phyloP scores from a whole-genome alignment of 106 monocot species.

The Hemerocallis citrina region DNA sequence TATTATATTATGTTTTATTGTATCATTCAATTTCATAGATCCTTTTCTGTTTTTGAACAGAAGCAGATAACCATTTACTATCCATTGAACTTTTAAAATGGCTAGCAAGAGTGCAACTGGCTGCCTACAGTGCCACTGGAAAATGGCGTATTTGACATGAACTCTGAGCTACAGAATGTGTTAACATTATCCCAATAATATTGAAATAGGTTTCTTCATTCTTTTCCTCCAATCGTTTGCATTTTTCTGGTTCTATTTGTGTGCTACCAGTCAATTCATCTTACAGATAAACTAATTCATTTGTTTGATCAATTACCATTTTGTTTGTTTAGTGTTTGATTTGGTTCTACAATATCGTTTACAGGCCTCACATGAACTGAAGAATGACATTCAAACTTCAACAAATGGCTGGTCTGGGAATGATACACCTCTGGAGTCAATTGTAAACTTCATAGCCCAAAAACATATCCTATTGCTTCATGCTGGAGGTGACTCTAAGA shows the following conservation, averaged over 20 bases:
- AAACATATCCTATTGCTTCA: constrained; percentile 85
- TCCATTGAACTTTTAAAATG: too few species aligned
- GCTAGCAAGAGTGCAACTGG: too few species aligned
- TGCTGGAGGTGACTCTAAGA: constrained; percentile 97
- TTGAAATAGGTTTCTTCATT: background rate
- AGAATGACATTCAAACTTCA: constrained; percentile 6
- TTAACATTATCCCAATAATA: too few species aligned
- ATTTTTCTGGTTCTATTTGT: background rate
- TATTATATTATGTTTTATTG: too few species aligned
- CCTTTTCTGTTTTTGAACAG: too few species aligned
- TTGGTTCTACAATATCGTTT: constrained; percentile 1
- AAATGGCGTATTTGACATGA: too few species aligned
- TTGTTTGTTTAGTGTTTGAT: background rate
- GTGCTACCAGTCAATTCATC: background rate
- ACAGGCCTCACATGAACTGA: constrained; percentile 27
- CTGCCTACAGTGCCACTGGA: too few species aligned
- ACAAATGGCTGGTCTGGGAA: constrained; percentile 9
- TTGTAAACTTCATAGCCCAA: constrained; percentile 42
- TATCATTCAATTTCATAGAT: too few species aligned
- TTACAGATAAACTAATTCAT: background rate
- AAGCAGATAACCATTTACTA: too few species aligned
- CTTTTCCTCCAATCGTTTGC: background rate
- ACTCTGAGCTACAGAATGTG: too few species aligned
- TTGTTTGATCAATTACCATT: background rate
- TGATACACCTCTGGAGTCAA: constrained; percentile 4